Evolutionary conservation across 805 yeast species (phyloP), one percentile per base, ranked within the genome.

Genomic region (Saccharomycopsis sp.): DNA sequence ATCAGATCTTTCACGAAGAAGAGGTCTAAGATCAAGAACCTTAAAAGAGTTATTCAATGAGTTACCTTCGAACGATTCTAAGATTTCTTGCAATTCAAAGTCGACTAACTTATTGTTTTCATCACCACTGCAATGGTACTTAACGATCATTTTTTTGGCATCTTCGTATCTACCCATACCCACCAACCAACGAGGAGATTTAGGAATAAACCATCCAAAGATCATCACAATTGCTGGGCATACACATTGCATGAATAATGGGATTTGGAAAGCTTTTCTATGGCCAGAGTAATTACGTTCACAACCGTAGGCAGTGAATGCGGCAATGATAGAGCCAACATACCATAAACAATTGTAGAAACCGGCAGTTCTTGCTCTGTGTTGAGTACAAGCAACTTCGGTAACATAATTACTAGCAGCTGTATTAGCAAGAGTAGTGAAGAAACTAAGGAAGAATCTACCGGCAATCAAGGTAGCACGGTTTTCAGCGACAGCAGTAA

Each of bases 81-180:
- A 80, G 44, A 80, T 76, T 57, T 78, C 81, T 66, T 77, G 74
- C 81, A 82, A 77, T 58, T 81, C 85, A 62, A 82, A 67, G 66
- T 82, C 83, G 67, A 83, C 87, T 60, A 82, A 61, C 64, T 77
- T 78, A 63, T 75, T 75, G 47, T 69, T 66, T 2, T 71, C 70
- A 23, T 73, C 78, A 25, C 68, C 68, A 34, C 77, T 69, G 61
- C 82, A 81, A 65, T 29, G 38, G 38, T 34, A 38, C 42, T 87
- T 77, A 44, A 83, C 69, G 61, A 80, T 73, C 69, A 76, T 80
- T 20, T 24, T n/a, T 12, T 42, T 42, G 8, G 84, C 85, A 58
- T 79, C 70, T 2, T 74, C 78, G 51, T 68, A 60, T 58, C 73
- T 69, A 17, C 78, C 79, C 61, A 72, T 73, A 24, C 74, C 68